Percentiles rank a stretch among this genome's conserved stretches.
phyloP scores from a whole-genome alignment of 805 yeast genomes.

The Ogataea zsoltii region DNA sequence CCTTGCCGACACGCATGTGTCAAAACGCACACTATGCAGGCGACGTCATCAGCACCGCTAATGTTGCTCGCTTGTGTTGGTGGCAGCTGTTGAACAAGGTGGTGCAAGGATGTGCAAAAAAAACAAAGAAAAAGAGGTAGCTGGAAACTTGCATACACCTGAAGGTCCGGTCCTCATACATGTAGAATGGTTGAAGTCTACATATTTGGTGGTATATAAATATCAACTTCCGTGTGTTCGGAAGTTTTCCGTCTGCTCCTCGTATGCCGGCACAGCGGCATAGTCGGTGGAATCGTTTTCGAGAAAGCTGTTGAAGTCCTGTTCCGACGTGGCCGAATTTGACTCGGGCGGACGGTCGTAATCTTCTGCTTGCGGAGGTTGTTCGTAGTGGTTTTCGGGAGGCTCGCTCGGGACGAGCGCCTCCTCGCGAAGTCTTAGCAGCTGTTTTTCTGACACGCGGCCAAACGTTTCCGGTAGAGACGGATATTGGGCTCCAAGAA shows the following conservation, averaged over 20 bases:
- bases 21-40: too few species aligned
- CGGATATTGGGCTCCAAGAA: slow-evolving; percentile 11
- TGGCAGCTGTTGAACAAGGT: too few species aligned
- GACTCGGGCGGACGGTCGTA: slow-evolving; percentile 15
- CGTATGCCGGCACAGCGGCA: slow-evolving; percentile 19
- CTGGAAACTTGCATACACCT: too few species aligned
- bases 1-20: too few species aligned
- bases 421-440: slow-evolving; percentile 52
- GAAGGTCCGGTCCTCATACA: too few species aligned
- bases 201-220: neutral
- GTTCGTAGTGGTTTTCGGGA: slow-evolving; percentile 5
- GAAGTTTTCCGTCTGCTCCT: slow-evolving; percentile 3
- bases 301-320: slow-evolving; percentile 13
- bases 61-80: too few species aligned
- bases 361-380: slow-evolving; percentile 1
- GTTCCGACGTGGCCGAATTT: neutral
- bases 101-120: too few species aligned
- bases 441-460: slow-evolving; percentile 57
- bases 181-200: too few species aligned
- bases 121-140: too few species aligned
- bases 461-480: slow-evolving; percentile 11
- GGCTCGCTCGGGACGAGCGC: slow-evolving; percentile 67
- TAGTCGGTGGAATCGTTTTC: slow-evolving; percentile 16
- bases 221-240: too few species aligned
- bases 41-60: too few species aligned